Evolutionary conservation across 1,139 yeast genomes (phyloP).

Genomic region (Taphrina wiesneri): DNA sequence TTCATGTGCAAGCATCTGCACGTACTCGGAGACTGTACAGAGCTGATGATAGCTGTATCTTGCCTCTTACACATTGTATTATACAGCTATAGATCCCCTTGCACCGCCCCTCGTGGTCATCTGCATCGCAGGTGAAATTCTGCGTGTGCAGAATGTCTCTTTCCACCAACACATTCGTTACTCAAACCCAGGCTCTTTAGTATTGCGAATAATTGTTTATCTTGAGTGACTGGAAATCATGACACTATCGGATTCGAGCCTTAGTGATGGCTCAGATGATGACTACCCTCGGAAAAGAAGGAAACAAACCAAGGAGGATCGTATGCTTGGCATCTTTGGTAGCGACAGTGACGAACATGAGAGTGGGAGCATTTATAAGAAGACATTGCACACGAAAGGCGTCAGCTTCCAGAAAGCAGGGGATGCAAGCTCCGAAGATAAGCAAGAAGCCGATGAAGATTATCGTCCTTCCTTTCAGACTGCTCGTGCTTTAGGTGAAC

Average conservation of each 20-base stretch:
- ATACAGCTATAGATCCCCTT: background rate
- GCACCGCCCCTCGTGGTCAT: background rate
- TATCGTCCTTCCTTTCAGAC: background rate
- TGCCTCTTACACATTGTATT: no score
- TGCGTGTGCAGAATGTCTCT: no score
- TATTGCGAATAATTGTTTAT: background rate
- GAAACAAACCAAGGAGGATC: constrained; percentile 34
- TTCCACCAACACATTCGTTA: no score
- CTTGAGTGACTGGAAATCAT: background rate
- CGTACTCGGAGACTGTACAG: no score
- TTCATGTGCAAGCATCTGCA: no score
- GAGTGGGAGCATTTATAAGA: background rate
- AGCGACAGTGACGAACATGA: constrained; percentile 38
- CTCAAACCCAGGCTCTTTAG: no score
- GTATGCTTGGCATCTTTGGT: constrained; percentile 38
- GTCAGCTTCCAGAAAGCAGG: constrained; percentile 35
- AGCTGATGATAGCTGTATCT: no score
- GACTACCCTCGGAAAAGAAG: constrained; percentile 13
- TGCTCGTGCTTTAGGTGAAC: background rate
- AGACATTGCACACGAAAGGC: constrained; percentile 38
- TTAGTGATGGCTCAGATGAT: background rate
- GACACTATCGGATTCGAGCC: constrained; percentile 14
- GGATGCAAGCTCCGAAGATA: constrained; percentile 1
- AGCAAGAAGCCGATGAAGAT: constrained; percentile 29
- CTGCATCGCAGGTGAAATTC: no score